Evolutionary conservation across 305 asterid genomes (phyloP), one percentile per base, ranked within the genome.

Genomic region (Ilex paraguariensis): DNA sequence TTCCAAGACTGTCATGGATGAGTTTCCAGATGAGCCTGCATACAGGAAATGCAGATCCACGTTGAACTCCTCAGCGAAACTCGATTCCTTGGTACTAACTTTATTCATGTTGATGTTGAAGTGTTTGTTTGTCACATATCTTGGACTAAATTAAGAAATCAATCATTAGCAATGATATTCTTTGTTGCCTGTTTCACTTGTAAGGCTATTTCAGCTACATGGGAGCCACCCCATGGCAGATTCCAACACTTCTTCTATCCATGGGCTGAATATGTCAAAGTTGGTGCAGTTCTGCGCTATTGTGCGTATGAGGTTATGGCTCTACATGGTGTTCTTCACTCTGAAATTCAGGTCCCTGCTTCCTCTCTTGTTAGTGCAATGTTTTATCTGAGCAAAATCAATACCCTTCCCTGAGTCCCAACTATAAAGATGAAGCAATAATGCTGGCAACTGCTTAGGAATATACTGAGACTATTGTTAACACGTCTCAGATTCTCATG

Each of bases 201-300:
- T 13, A 62, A 87, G 95, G 95, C 89, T n/a, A 70, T 7, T 63
- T 79, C 91, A n/a, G 95, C 95, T 3, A 84, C 76, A 70, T 87
- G 95, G 95, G 95, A 87, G 76, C 91, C 95, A 52, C 95, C 91
- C 51, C 95, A 87, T 61, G 95, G 89, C 9, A 84, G 77, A 73
- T 87, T 82, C 65, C 3, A 44, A 16, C 84, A 80, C 56, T 78
- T 87, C 75, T 74, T 77, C 52, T 87, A 84, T 73, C 95, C 91
- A 61, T 84, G 95, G 95, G 62, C 86, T 0, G 89, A 87, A 51
- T 84, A 82, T 68, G 86, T 84, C 40, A 84, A 84, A 69, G 95
- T 87, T 31, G 82, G 84, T 45, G 87, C 87, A 61, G 84, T 84
- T 60, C 73, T 87, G 57, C 56, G 89, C 70, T 80, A 77, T 28